Conservation (phyloP, 1,284 basidiomycete species). For the Papiliotrema fonsecae region DNA sequence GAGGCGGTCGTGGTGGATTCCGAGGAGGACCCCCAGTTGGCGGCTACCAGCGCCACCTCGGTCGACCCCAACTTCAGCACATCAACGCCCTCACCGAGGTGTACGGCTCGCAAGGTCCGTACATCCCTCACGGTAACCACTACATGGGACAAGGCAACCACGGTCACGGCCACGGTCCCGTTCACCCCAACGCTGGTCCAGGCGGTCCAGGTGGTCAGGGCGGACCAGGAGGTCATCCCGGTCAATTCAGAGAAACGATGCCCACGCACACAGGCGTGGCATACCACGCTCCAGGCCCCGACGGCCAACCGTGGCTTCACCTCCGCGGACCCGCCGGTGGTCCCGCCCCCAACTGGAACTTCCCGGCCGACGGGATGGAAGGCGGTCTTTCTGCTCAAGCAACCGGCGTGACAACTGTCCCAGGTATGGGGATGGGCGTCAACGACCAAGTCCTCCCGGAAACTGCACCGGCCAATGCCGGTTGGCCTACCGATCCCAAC, state of each 20-base stretch:
- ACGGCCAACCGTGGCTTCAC: constrained; percentile 45
- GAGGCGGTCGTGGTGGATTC: constrained; percentile 40
- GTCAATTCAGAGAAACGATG: constrained; percentile 12
- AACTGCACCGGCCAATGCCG: not conserved
- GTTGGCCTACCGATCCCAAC: not conserved
- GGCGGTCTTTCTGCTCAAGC: constrained; percentile 4
- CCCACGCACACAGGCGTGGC: constrained; percentile 40
- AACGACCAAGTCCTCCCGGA: constrained; percentile 4
- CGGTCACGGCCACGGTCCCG: constrained; percentile 8
- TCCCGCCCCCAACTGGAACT: constrained; percentile 37
- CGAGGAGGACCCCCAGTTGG: constrained; percentile 23
- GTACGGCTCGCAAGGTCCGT: constrained; percentile 43
- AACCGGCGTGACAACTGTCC: not conserved
- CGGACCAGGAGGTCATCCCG: not conserved
- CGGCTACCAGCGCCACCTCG: constrained; percentile 41
- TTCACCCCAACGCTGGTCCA: too few relatives aligned
- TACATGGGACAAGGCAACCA: constrained; percentile 19
- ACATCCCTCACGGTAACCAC: constrained; percentile 26
- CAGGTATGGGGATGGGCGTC: not conserved
- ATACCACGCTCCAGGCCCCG: constrained; percentile 45
- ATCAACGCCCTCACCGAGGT: constrained; percentile 48
- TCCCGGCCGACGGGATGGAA: not conserved
- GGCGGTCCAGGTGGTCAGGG: constrained; percentile 3
- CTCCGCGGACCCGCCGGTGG: constrained; percentile 37
- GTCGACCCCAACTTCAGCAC: constrained; percentile 47